These are phyloP conservation scores for Chlorella sp. DNA, from an alignment of 139 green algal species.

Conservation along the genomic window DNA sequence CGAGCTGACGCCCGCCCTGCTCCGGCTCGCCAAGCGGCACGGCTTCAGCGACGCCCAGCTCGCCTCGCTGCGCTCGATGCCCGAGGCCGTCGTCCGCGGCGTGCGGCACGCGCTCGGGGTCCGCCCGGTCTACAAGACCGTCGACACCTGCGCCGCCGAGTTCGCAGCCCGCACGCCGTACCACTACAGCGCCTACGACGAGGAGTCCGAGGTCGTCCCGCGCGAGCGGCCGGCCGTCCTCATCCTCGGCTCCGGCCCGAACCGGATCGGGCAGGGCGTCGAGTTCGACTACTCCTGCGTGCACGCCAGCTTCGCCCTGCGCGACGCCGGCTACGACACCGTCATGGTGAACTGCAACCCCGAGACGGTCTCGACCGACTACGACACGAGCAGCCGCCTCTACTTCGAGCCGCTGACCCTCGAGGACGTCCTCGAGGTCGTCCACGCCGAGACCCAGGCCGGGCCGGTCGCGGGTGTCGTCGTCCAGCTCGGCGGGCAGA, in stretches of 20 bases:
- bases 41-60: slow-evolving; percentile 94
- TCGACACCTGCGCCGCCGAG: slow-evolving; percentile 99
- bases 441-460: slow-evolving; percentile 91
- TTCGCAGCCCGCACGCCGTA: slow-evolving; percentile 97
- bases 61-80: slow-evolving; percentile 13
- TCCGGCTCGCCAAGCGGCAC: too few species aligned
- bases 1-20: slow-evolving; percentile 69
- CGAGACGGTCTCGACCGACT: slow-evolving; percentile 98
- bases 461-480: slow-evolving; percentile 97
- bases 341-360: slow-evolving; percentile 99
- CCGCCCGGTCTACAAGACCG: slow-evolving; percentile 83
- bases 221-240: slow-evolving; percentile 79
- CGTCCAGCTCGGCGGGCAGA: slow-evolving; percentile 99
- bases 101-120: slow-evolving; percentile 65
- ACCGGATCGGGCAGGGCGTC: slow-evolving; percentile 99
- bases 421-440: slow-evolving; percentile 96
- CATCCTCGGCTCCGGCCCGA: slow-evolving; percentile 97
- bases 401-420: slow-evolving; percentile 98
- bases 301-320: slow-evolving; percentile 93
- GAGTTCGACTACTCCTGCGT: slow-evolving; percentile 99
- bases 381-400: slow-evolving; percentile 94
- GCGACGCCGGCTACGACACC: slow-evolving; percentile 88
- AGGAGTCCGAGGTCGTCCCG: slow-evolving; percentile 71
- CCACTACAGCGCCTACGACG: slow-evolving; percentile 89
- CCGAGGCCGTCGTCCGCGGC: slow-evolving; percentile 36